These are phyloP conservation scores for Gardenia jasminoides DNA, from an alignment of 257 asterid genomes.

Conservation along the genomic window DNA sequence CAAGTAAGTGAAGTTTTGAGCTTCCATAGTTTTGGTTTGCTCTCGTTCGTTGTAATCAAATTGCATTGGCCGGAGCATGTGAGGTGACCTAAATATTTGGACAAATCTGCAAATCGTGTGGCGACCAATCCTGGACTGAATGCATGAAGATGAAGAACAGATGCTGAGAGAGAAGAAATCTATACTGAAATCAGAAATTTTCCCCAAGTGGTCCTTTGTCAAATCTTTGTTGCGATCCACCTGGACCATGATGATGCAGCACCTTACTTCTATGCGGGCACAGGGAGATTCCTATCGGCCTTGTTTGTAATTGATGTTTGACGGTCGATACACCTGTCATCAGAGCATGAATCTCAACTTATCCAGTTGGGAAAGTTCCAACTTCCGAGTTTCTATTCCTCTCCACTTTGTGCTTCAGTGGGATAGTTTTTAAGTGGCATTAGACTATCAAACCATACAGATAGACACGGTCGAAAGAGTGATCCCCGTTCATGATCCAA, in stretches of 20 bases:
- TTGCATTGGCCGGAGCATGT: neutral
- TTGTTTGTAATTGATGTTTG: neutral
- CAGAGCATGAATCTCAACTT: neutral
- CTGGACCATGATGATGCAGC: neutral
- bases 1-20: neutral
- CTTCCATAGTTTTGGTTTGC: neutral
- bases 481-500: neutral
- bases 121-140: neutral
- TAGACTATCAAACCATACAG: neutral
- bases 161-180: neutral
- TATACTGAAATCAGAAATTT: neutral
- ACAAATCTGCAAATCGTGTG: neutral
- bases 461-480: neutral
- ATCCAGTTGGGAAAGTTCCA: neutral
- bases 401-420: neutral
- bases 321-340: neutral
- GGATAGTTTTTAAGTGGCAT: too few relatives aligned
- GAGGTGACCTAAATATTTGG: neutral
- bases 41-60: neutral
- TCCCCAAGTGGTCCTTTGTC: neutral
- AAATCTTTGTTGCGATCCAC: conserved; percentile 10
- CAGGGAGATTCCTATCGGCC: neutral
- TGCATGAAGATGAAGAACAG: neutral
- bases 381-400: neutral
- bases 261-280: neutral